Evolutionary conservation across 108 stramenopile species (phyloP).

Genomic region (Nannochloropsis gaditana): DNA sequence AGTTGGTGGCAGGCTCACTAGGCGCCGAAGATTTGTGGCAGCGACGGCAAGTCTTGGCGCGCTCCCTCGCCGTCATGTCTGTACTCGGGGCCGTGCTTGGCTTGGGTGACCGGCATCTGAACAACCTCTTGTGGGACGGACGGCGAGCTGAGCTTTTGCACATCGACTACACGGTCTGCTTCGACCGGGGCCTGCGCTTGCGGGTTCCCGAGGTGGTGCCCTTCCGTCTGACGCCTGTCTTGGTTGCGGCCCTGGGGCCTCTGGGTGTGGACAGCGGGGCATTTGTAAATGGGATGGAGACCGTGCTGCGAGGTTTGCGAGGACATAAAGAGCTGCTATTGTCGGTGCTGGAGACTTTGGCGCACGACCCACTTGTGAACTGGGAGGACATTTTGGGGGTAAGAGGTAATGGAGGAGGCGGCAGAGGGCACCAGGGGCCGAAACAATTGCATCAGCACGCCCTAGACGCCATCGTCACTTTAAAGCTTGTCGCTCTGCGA

Average conservation of each 20-base stretch:
- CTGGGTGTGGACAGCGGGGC: neutral
- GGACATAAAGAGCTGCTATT: neutral
- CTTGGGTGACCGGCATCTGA: conserved; percentile 9
- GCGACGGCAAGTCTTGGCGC: neutral
- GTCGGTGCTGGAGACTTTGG: neutral
- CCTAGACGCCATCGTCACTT: neutral
- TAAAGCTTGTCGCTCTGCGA: neutral
- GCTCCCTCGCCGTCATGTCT: conserved; percentile 2
- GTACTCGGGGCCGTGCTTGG: neutral
- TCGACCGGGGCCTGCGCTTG: conserved; percentile 10
- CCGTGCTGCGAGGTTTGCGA: neutral
- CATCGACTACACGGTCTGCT: conserved; percentile 11
- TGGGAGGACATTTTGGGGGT: neutral
- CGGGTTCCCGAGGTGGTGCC: conserved; percentile 1
- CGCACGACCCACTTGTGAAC: neutral
- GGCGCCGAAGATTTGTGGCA: neutral
- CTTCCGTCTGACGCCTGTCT: neutral
- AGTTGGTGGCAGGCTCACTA: conserved; percentile 2
- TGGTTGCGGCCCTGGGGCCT: neutral
- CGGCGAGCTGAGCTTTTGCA: neutral
- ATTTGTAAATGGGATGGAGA: neutral
- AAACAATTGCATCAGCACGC: neutral
- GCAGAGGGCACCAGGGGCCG: neutral
- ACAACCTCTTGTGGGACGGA: conserved; percentile 3
- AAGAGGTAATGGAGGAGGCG: neutral